Conservation (phyloP, 345 rosid species). For the Bruguiera parviflora region DNA sequence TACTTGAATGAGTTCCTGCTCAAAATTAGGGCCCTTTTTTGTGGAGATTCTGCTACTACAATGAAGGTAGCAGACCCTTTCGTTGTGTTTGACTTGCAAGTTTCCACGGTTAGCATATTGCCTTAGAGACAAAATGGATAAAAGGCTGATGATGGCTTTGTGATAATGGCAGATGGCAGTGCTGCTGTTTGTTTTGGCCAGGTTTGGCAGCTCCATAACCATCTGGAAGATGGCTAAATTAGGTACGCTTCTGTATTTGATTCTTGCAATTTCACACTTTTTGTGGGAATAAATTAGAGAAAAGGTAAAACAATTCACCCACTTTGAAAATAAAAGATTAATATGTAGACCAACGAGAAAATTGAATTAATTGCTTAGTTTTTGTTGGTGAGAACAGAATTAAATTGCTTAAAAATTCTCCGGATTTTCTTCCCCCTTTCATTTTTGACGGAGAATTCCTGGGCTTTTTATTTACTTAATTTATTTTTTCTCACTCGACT, state of each 20-base stretch:
- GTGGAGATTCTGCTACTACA: conserved; percentile 87
- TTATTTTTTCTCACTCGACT: background rate
- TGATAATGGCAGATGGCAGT: conserved; percentile 76
- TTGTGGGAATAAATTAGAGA: too few species aligned
- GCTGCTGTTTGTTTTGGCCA: conserved; percentile 72
- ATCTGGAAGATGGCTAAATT: conserved; percentile 84
- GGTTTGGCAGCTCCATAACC: conserved; percentile 80
- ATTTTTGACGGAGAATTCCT: background rate
- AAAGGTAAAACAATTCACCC: too few species aligned
- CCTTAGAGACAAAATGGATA: background rate
- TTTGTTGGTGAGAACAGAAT: too few species aligned
- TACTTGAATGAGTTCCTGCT: conserved; percentile 67
- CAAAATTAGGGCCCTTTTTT: conserved; percentile 70
- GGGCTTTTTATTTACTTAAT: background rate
- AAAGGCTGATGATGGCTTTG: conserved; percentile 21
- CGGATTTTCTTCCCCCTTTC: background rate
- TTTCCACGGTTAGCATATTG: background rate
- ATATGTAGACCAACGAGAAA: too few species aligned
- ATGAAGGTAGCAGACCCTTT: conserved; percentile 58
- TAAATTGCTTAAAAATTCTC: too few species aligned
- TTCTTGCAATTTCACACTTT: background rate
- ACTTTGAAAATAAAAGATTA: too few species aligned
- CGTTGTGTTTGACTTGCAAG: background rate
- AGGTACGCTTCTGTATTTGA: conserved; percentile 38
- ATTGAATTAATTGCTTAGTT: too few species aligned